Evolutionary conservation across 345 rosid genomes (phyloP).

Genomic region (Psidium guajava): DNA sequence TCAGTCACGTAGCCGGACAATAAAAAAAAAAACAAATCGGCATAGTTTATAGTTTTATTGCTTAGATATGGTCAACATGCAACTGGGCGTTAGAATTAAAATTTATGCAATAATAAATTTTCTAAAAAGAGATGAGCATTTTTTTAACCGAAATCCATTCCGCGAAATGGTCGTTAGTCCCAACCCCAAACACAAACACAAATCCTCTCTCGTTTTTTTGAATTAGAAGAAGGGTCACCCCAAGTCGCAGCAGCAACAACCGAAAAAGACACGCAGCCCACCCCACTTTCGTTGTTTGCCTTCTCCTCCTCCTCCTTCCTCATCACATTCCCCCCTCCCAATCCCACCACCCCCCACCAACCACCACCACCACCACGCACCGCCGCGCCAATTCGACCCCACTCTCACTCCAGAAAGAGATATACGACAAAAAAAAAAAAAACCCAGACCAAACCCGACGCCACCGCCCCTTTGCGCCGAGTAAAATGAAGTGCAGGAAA

Average conservation of each 20-base stretch:
- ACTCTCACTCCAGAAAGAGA: not conserved
- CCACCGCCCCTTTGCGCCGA: not conserved
- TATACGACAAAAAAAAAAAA: not conserved
- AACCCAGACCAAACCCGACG: not conserved
- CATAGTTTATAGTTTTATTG: no score
- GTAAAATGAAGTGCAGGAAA: conserved; percentile 31
- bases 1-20: no score
- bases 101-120: no score
- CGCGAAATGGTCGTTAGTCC: not conserved
- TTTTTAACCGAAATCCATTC: not conserved
- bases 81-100: no score
- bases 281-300: not conserved
- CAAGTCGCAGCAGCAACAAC: not conserved
- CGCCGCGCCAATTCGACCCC: not conserved
- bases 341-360: not conserved
- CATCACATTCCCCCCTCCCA: not conserved
- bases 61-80: no score
- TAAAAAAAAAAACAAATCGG: no score
- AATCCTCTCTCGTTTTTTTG: not conserved
- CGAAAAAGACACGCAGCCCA: not conserved
- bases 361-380: not conserved
- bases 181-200: not conserved
- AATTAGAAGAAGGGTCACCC: not conserved
- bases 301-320: not conserved
- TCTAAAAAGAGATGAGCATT: no score